These are phyloP conservation scores for Waltergamsia citrina DNA, from an alignment of 2,329 filamentous ascomycete species.

Conservation along the genomic window DNA sequence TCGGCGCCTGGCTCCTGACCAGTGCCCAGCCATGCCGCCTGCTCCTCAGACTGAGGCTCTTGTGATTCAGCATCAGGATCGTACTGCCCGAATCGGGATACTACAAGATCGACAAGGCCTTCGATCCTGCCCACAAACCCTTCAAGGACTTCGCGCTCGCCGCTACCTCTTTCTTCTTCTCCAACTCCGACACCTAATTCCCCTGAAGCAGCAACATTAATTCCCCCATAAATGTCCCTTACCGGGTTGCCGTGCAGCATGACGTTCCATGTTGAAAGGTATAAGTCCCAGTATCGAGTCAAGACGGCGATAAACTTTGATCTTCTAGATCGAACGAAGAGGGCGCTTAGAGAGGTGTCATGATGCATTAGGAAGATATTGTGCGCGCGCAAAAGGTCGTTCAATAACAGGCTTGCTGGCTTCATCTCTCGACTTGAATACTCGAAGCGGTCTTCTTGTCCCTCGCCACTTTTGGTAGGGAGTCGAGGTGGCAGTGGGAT, in stretches of 20 bases:
- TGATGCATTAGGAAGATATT: slow-evolving; percentile 83
- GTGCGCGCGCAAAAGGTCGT: slow-evolving; percentile 77
- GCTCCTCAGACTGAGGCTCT: slow-evolving; percentile 10
- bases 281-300: slow-evolving; percentile 71
- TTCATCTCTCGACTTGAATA: slow-evolving; percentile 89
- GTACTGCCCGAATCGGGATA: slow-evolving; percentile 69
- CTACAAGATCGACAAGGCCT: slow-evolving; percentile 78
- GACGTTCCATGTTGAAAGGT: slow-evolving; percentile 71
- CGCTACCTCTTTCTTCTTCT: slow-evolving; percentile 90
- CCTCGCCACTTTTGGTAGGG: slow-evolving; percentile 27
- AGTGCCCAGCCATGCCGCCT: slow-evolving; percentile 58
- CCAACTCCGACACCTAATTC: slow-evolving; percentile 91
- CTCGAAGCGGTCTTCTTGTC: slow-evolving; percentile 45
- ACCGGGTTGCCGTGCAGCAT: slow-evolving; percentile 84
- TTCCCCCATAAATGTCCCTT: slow-evolving; percentile 66
- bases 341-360: slow-evolving; percentile 58
- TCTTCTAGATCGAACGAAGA: slow-evolving; percentile 57
- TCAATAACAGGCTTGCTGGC: slow-evolving; percentile 65
- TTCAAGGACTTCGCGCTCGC: slow-evolving; percentile 86
- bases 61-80: slow-evolving; percentile 17
- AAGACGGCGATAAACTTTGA: slow-evolving; percentile 63
- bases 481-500: slow-evolving; percentile 50
- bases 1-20: slow-evolving; percentile 58
- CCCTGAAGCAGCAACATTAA: slow-evolving; percentile 82
- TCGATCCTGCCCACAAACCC: slow-evolving; percentile 73